Percentiles rank a stretch among this genome's conserved stretches.
Conservation (phyloP, 2,329 filamentous ascomycete species). For the Colletotrichum phormii region DNA sequence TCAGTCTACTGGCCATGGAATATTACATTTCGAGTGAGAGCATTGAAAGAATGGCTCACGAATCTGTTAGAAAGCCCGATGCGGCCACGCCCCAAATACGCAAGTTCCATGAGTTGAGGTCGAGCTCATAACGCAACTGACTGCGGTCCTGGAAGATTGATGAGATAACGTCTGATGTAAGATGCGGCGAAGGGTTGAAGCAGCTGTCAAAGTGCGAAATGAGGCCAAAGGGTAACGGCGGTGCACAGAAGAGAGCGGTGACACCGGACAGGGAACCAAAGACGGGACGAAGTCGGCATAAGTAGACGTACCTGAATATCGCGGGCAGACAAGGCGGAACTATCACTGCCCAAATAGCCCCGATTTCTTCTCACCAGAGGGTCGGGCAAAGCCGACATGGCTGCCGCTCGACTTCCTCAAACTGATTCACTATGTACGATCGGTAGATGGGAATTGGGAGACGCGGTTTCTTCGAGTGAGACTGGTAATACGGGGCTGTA, state of each 20-base stretch:
- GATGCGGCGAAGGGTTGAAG: slow-evolving; percentile 11
- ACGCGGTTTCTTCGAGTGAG: slow-evolving; percentile 2
- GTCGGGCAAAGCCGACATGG: slow-evolving; percentile 49
- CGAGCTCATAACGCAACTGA: slow-evolving; percentile 64
- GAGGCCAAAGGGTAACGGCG: not conserved
- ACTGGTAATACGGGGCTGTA: not conserved
- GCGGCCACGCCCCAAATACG: slow-evolving; percentile 67
- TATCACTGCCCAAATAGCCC: slow-evolving; percentile 63
- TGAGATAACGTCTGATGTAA: not conserved
- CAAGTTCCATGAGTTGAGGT: slow-evolving; percentile 66
- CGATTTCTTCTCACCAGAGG: slow-evolving; percentile 51
- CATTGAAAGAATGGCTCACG: slow-evolving; percentile 48
- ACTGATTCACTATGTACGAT: not conserved
- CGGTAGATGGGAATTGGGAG: not conserved
- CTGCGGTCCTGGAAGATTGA: slow-evolving; percentile 56
- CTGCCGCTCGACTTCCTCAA: slow-evolving; percentile 30
- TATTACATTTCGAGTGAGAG: not conserved
- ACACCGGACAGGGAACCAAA: not conserved
- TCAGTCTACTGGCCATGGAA: not conserved
- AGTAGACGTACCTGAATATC: slow-evolving; percentile 57
- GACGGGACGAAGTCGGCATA: not conserved
- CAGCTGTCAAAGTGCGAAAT: not conserved
- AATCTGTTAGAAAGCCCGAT: slow-evolving; percentile 65
- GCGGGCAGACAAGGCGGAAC: slow-evolving; percentile 61
- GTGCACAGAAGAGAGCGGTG: not conserved